A percentile compares a stretch with the other conserved stretches of the same genome.
Conservation (phyloP, 2,329 filamentous ascomycete genomes). For the Ascochyta rabiei region DNA sequence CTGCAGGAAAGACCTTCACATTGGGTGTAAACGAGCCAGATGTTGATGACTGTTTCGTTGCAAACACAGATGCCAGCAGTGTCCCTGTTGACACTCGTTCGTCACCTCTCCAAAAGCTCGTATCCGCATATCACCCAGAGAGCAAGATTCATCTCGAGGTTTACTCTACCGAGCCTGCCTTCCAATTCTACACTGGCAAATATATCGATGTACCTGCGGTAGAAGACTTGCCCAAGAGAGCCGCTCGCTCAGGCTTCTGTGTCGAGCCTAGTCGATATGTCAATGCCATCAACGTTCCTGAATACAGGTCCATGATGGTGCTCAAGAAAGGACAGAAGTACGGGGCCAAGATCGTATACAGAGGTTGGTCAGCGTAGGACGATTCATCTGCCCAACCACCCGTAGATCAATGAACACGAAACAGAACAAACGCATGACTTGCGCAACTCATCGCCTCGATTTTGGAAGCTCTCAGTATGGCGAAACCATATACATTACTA, state of each 20-base stretch:
- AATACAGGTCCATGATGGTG: slow-evolving; percentile 79
- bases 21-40: slow-evolving; percentile 74
- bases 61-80: slow-evolving; percentile 65
- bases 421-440: neutral
- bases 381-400: neutral
- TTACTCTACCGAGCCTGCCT: slow-evolving; percentile 88
- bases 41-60: slow-evolving; percentile 90
- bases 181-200: slow-evolving; percentile 95
- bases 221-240: slow-evolving; percentile 65
- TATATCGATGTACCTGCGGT: slow-evolving; percentile 76
- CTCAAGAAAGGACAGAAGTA: slow-evolving; percentile 86
- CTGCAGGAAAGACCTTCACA: slow-evolving; percentile 70
- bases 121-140: slow-evolving; percentile 74
- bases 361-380: slow-evolving; percentile 71
- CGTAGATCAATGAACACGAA: neutral
- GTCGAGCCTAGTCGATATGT: slow-evolving; percentile 92
- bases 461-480: neutral
- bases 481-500: neutral
- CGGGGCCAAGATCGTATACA: slow-evolving; percentile 81
- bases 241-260: slow-evolving; percentile 78
- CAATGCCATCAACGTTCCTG: slow-evolving; percentile 81
- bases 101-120: slow-evolving; percentile 68
- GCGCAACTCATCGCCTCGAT: neutral
- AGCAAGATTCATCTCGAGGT: slow-evolving; percentile 84
- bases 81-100: slow-evolving; percentile 59